Conservation (phyloP, 2,329 filamentous ascomycete species). For the Aureobasidium musti region DNA sequence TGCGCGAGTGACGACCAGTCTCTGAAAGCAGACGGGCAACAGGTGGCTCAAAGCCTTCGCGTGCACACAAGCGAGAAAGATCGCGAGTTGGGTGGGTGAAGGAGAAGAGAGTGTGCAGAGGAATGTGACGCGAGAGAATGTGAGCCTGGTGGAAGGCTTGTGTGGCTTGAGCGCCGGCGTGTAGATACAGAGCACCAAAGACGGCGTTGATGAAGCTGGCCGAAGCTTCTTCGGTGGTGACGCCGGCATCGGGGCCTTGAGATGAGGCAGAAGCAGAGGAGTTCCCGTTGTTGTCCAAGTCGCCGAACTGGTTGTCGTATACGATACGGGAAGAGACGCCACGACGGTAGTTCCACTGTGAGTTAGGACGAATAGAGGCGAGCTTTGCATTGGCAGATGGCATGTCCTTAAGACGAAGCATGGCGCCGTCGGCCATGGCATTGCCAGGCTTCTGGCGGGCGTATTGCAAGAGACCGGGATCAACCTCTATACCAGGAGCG, state of each 20-base stretch:
- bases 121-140: constrained; percentile 58
- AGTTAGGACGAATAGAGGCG: constrained; percentile 48
- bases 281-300: constrained; percentile 41
- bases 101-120: constrained; percentile 71
- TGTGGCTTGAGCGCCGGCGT: constrained; percentile 75
- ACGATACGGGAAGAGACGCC: constrained; percentile 76
- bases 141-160: constrained; percentile 83
- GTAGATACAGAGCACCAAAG: constrained; percentile 80
- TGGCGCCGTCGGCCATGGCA: constrained; percentile 39
- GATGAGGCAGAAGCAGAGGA: constrained; percentile 11
- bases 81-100: constrained; percentile 85
- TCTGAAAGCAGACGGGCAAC: constrained; percentile 86
- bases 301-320: constrained; percentile 82
- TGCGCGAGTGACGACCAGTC: constrained; percentile 80
- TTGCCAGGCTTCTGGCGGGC: constrained; percentile 51
- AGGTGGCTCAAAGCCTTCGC: constrained; percentile 86
- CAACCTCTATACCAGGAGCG: constrained; percentile 84
- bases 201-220: constrained; percentile 80
- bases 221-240: constrained; percentile 61
- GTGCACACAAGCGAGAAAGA: constrained; percentile 75
- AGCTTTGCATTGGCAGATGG: constrained; percentile 33
- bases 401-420: constrained; percentile 39
- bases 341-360: constrained; percentile 61
- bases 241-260: constrained; percentile 34
- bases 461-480: constrained; percentile 88